These are phyloP conservation scores for Pythium pyrilobum DNA, from an alignment of 352 stramenopile species.

Conservation along the genomic window DNA sequence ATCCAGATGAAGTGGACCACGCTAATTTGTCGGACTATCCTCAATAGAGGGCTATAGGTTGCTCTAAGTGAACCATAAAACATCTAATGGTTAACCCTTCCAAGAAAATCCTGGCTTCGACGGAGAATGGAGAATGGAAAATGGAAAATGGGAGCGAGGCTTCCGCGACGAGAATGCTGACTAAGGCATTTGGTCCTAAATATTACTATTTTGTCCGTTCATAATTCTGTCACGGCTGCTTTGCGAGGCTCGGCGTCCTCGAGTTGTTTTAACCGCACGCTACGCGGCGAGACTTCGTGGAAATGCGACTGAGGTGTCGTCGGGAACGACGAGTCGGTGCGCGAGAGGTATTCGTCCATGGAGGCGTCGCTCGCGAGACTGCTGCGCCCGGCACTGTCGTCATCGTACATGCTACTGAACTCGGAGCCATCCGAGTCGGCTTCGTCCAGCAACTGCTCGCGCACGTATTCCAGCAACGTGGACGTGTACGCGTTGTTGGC, in stretches of 20 bases:
- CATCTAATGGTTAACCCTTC: constrained; percentile 9
- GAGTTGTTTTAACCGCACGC: background rate
- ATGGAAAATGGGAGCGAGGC: background rate
- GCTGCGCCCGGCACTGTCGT: background rate
- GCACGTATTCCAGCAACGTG: constrained; percentile 25
- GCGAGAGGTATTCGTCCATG: background rate
- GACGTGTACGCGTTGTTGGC: constrained; percentile 27
- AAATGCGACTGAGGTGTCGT: constrained; percentile 10
- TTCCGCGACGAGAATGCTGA: too few relatives aligned
- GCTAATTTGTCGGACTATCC: background rate
- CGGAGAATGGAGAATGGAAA: background rate
- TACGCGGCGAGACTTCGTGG: constrained; percentile 2
- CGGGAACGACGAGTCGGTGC: constrained; percentile 10
- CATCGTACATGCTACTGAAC: constrained; percentile 5
- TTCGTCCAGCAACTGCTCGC: constrained; percentile 28
- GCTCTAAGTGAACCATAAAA: background rate
- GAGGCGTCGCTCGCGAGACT: constrained; percentile 6
- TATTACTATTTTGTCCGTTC: background rate
- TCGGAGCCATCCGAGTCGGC: constrained; percentile 9
- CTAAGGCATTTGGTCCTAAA: too few relatives aligned
- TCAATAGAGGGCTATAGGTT: constrained; percentile 14
- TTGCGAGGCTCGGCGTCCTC: background rate
- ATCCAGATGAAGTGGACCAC: constrained; percentile 1
- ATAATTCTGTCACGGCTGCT: constrained; percentile 16
- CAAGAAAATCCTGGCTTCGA: too few relatives aligned